These are phyloP conservation scores for Rhypophila decipiens DNA, from an alignment of 495 filamentous ascomycete species.

Conservation along the genomic window DNA sequence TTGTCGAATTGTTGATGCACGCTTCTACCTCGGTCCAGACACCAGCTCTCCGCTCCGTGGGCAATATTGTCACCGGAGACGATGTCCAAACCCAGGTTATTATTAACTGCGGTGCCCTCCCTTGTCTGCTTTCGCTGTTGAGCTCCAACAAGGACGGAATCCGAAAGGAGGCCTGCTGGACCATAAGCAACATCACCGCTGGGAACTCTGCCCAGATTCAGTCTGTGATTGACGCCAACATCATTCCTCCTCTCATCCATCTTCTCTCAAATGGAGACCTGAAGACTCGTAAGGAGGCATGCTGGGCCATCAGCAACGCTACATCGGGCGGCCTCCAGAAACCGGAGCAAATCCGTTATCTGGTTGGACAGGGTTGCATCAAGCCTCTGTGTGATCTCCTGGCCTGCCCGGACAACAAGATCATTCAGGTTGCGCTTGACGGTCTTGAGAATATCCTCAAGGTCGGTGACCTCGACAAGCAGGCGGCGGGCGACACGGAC, in stretches of 20 bases:
- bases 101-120: slow-evolving; percentile 93
- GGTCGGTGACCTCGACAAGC: slow-evolving; percentile 98
- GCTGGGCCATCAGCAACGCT: slow-evolving; percentile 99
- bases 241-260: slow-evolving; percentile 93
- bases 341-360: slow-evolving; percentile 95
- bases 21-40: slow-evolving; percentile 99
- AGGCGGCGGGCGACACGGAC: slow-evolving; percentile 64
- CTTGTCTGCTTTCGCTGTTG: slow-evolving; percentile 84
- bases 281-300: slow-evolving; percentile 99
- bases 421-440: slow-evolving; percentile 98
- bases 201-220: slow-evolving; percentile 98
- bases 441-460: slow-evolving; percentile 99
- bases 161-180: slow-evolving; percentile 99
- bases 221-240: slow-evolving; percentile 91
- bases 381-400: slow-evolving; percentile 96
- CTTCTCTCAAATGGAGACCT: slow-evolving; percentile 93
- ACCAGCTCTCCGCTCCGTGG: slow-evolving; percentile 91
- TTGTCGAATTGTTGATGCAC: slow-evolving; percentile 97
- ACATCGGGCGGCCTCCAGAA: slow-evolving; percentile 97
- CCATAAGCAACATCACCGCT: slow-evolving; percentile 97
- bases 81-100: slow-evolving; percentile 99
- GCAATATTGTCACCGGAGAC: slow-evolving; percentile 98
- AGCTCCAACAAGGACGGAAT: slow-evolving; percentile 98
- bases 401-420: slow-evolving; percentile 98
- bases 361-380: slow-evolving; percentile 91